A percentile compares a stretch with the other conserved stretches of the same genome.
These are phyloP conservation scores for Aureobasidium musti DNA, from an alignment of 2,329 filamentous ascomycete genomes.

Conservation along the genomic window DNA sequence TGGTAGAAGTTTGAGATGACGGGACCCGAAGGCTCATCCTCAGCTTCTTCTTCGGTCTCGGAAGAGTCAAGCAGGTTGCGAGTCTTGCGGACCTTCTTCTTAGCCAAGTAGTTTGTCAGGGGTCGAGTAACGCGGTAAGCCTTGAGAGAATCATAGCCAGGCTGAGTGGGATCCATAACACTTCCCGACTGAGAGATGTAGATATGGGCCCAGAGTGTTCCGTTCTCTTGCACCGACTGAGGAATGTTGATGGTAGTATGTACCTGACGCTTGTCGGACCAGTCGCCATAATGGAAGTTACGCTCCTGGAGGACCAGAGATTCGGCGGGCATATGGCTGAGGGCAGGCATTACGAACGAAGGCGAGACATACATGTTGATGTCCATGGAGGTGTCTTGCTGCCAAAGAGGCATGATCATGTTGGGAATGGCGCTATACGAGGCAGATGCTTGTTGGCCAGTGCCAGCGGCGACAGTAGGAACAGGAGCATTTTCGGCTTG, in stretches of 20 bases:
- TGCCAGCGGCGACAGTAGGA: constrained; percentile 25
- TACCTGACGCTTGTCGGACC: constrained; percentile 72
- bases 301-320: constrained; percentile 77
- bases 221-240: constrained; percentile 79
- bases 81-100: constrained; percentile 87
- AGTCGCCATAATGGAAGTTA: constrained; percentile 76
- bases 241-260: constrained; percentile 79
- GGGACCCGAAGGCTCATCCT: constrained; percentile 60
- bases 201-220: constrained; percentile 93
- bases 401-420: constrained; percentile 84
- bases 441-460: constrained; percentile 12
- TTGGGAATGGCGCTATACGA: constrained; percentile 65
- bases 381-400: constrained; percentile 74
- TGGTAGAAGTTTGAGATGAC: constrained; percentile 86
- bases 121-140: constrained; percentile 85
- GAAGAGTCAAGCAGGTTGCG: constrained; percentile 71
- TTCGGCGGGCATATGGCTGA: constrained; percentile 66
- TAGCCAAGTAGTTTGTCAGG: constrained; percentile 83
- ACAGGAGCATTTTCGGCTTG: constrained; percentile 29
- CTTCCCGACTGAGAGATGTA: constrained; percentile 78
- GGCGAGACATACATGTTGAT: constrained; percentile 82
- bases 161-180: constrained; percentile 71
- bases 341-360: constrained; percentile 66
- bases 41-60: constrained; percentile 54
- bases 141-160: constrained; percentile 70